Evolutionary conservation across 1,284 basidiomycete genomes (phyloP).

Genomic region (Chalciporus sp.): DNA sequence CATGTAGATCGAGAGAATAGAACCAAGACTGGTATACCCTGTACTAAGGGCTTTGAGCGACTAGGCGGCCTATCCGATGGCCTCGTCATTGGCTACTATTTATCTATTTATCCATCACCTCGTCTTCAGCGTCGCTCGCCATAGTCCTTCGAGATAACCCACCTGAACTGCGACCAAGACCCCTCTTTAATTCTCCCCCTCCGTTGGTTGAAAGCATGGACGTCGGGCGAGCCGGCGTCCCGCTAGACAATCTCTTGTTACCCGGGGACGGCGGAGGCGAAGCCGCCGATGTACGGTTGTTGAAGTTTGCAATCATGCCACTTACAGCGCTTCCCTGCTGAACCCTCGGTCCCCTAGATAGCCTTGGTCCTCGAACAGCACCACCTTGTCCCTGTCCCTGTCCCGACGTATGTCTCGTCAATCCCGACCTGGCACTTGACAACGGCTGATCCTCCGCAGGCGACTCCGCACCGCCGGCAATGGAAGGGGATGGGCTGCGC

Average conservation of each 20-base stretch:
- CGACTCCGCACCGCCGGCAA: constrained; percentile 32
- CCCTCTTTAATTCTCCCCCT: constrained; percentile 35
- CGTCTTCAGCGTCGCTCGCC: constrained; percentile 81
- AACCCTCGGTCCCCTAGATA: constrained; percentile 46
- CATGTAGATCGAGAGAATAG: background rate
- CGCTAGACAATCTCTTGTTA: constrained; percentile 48
- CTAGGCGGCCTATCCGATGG: background rate
- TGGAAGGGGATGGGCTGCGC: constrained; percentile 49
- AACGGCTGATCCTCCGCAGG: constrained; percentile 38
- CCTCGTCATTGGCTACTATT: constrained; percentile 13
- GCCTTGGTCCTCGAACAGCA: constrained; percentile 54
- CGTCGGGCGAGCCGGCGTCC: constrained; percentile 34
- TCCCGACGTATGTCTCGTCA: constrained; percentile 46
- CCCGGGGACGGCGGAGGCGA: constrained; percentile 43
- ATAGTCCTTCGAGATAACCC: constrained; percentile 73
- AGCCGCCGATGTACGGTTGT: constrained; percentile 44
- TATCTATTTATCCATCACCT: constrained; percentile 49
- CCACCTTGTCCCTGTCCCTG: constrained; percentile 41
- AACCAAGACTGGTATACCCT: background rate
- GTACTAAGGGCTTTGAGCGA: too few relatives aligned
- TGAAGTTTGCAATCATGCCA: constrained; percentile 57
- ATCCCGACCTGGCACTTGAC: constrained; percentile 31
- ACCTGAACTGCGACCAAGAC: constrained; percentile 47
- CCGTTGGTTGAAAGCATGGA: constrained; percentile 29
- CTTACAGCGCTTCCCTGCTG: constrained; percentile 50